Evolutionary conservation across 2,329 filamentous ascomycete species (phyloP), one percentile per base, ranked within the genome.

Genomic region (Calonectria honghensis): DNA sequence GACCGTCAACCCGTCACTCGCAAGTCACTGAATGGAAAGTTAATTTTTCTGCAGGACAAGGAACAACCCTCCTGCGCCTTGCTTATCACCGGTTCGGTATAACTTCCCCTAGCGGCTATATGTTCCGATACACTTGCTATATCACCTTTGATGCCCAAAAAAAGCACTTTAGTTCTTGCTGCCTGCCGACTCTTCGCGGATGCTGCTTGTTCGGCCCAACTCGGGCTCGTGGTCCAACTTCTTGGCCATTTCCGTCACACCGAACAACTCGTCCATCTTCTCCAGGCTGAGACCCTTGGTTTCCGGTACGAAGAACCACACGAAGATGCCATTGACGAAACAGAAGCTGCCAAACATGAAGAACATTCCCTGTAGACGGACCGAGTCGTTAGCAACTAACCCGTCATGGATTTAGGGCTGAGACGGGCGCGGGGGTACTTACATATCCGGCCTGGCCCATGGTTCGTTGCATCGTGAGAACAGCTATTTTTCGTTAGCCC

Each of bases 321-420:
- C 91, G 80, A 93, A 93, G 68, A 93, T 76, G 75, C 90, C 90
- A 90, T 94, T 94, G 78, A 87, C 81, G 79, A 92, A 88, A 82
- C 92, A 93, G 83, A 94, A 94, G 69, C 84, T 89, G 13, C 91
- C 90, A 82, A 94, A 95, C 79, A 94, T 91, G 82, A 95, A 90
- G 84, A 94, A 95, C 35, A 92, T 92, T 37, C 91, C 92, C 85
- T 86, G 39, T 74, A 29, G 4, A 37, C 31, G n/a, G 45, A 4
- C 18, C 20, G 20, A 18, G 35, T 29, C 35, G 51, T 81, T 68
- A 74, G 70, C 37, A 37, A 57, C 24, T 50, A 18, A 14, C 27
- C 11, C 27, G 5, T 4, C 5, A 37, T n/a, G 45, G 20, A 57
- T 66, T 13, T 24, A 16, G 32, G 41, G 29, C n/a, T 37, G 16